These are phyloP conservation scores for Orbilia quercus DNA, from an alignment of 2,329 filamentous ascomycete genomes.

Conservation along the genomic window DNA sequence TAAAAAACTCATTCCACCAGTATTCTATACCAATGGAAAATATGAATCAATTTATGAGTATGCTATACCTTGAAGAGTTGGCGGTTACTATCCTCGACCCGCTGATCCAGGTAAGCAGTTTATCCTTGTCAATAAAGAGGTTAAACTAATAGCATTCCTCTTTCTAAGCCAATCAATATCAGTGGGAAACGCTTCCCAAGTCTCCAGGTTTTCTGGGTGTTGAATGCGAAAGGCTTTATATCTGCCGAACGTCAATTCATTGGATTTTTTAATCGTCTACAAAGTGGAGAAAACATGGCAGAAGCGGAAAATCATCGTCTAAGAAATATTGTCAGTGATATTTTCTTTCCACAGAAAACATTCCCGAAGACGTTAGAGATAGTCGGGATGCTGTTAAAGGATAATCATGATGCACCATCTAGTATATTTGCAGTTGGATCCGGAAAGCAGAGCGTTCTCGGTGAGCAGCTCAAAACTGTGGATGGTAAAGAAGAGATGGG, in stretches of 20 bases:
- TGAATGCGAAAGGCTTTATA: neutral
- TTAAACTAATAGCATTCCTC: neutral
- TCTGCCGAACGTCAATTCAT: too few relatives aligned
- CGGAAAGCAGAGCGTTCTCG: neutral
- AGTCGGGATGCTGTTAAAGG: slow-evolving; percentile 1
- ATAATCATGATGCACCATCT: neutral
- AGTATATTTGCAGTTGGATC: neutral
- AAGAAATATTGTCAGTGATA: neutral
- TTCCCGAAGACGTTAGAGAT: slow-evolving; percentile 24
- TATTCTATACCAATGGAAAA: slow-evolving; percentile 1
- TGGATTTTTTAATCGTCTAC: neutral
- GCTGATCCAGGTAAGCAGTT: slow-evolving; percentile 1
- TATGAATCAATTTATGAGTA: slow-evolving; percentile 16
- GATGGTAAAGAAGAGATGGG: neutral
- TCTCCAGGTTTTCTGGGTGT: slow-evolving; percentile 22
- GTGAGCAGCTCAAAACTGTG: neutral
- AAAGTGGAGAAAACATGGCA: neutral
- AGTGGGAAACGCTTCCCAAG: slow-evolving; percentile 7
- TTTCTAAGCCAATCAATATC: slow-evolving; percentile 7
- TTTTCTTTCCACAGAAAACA: neutral
- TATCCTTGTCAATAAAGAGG: too few relatives aligned
- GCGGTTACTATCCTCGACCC: slow-evolving; percentile 11
- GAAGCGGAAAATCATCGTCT: neutral
- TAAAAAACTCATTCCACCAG: neutral
- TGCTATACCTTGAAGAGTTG: slow-evolving; percentile 13